These are phyloP conservation scores for Trametes punicea DNA, from an alignment of 768 basidiomycete species.

Conservation along the genomic window DNA sequence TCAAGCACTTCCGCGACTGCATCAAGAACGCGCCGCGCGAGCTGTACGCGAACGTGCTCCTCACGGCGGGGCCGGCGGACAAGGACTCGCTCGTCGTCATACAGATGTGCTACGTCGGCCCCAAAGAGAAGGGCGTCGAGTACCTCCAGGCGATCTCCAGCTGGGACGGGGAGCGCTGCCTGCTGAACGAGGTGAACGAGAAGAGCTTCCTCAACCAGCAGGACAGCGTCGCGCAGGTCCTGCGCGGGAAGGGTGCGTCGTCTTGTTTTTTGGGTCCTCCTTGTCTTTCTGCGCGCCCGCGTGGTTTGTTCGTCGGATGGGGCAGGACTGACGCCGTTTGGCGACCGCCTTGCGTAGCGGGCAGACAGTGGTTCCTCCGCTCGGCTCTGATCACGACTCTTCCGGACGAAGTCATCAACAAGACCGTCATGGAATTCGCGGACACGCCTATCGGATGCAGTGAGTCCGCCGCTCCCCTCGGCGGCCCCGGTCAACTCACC, in stretches of 20 bases:
- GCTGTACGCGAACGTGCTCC: slow-evolving; percentile 84
- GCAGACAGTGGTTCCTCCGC: slow-evolving; percentile 89
- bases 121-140: slow-evolving; percentile 66
- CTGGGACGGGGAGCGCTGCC: slow-evolving; percentile 84
- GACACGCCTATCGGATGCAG: slow-evolving; percentile 89
- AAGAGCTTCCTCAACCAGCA: slow-evolving; percentile 89
- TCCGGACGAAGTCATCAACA: slow-evolving; percentile 81
- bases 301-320: no score
- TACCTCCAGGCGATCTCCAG: slow-evolving; percentile 82
- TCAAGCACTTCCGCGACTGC: slow-evolving; percentile 91
- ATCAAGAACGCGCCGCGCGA: slow-evolving; percentile 85
- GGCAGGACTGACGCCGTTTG: not conserved
- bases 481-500: not conserved
- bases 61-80: slow-evolving; percentile 85
- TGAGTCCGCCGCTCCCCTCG: slow-evolving; percentile 39
- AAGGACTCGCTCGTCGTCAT: slow-evolving; percentile 86
- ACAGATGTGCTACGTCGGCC: slow-evolving; percentile 87
- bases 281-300: no score
- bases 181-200: slow-evolving; percentile 88
- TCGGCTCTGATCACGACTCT: slow-evolving; percentile 80
- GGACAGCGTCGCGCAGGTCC: slow-evolving; percentile 85
- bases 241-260: slow-evolving; percentile 73
- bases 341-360: slow-evolving; percentile 41
- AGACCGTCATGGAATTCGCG: slow-evolving; percentile 78
- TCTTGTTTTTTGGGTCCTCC: no score